phyloP scores from a whole-genome alignment of 2,329 filamentous ascomycete species.

The Waltergamsia citrina region DNA sequence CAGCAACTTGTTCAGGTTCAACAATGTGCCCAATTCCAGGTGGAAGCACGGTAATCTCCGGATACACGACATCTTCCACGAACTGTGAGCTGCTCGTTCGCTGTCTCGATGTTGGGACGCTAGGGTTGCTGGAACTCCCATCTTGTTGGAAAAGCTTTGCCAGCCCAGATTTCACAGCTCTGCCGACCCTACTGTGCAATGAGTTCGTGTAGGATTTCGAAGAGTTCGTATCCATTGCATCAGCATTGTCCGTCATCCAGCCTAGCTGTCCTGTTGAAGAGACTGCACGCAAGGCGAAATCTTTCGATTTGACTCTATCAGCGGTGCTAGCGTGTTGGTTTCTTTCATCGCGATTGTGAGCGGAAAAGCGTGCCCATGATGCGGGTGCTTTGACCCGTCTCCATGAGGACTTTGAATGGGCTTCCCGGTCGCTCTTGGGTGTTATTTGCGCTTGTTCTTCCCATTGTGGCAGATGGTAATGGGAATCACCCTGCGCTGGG shows the following conservation, averaged over 20 bases:
- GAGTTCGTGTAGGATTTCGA: not conserved
- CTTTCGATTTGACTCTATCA: slow-evolving; percentile 15
- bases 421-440: no score
- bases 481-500: no score
- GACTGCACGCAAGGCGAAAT: slow-evolving; percentile 16
- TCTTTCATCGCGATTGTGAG: slow-evolving; percentile 2
- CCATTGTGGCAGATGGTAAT: no score
- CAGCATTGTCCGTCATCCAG: slow-evolving; percentile 16
- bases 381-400: no score
- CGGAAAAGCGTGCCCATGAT: slow-evolving; percentile 5
- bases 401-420: no score
- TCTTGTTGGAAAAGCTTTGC: not conserved
- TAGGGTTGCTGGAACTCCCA: not conserved
- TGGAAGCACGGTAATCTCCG: not conserved
- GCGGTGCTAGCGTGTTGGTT: slow-evolving; percentile 7
- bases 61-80: not conserved
- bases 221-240: not conserved
- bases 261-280: slow-evolving; percentile 9
- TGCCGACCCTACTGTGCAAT: not conserved
- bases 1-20: not conserved
- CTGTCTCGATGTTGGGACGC: not conserved
- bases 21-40: not conserved
- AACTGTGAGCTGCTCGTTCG: not conserved
- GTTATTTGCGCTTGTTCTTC: no score
- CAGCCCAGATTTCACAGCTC: not conserved